These are phyloP conservation scores for Termitomyces sp. DNA, from an alignment of 768 basidiomycete genomes.

Conservation along the genomic window DNA sequence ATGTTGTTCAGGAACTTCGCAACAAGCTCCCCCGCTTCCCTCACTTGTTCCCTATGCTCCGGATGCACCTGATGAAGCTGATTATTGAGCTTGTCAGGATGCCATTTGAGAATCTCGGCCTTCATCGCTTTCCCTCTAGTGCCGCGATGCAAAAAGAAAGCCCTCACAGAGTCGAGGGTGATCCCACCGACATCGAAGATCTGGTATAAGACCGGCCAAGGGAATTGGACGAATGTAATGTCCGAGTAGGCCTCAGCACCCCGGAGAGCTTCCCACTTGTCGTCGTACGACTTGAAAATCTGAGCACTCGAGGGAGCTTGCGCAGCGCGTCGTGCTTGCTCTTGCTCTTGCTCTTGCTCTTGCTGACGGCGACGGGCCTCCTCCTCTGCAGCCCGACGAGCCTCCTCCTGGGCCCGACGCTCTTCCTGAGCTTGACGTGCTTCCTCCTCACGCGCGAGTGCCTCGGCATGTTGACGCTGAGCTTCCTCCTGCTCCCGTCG, in stretches of 20 bases:
- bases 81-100: slow-evolving; percentile 51
- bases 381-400: slow-evolving; percentile 3
- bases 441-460: slow-evolving; percentile 3
- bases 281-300: slow-evolving; percentile 14
- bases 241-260: background rate
- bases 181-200: slow-evolving; percentile 27
- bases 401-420: background rate
- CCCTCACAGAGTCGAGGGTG: slow-evolving; percentile 27
- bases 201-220: slow-evolving; percentile 11
- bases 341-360: slow-evolving; percentile 7
- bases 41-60: slow-evolving; percentile 29
- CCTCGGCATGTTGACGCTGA: slow-evolving; percentile 4
- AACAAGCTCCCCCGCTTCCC: slow-evolving; percentile 35
- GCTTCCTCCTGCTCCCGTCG: slow-evolving; percentile 7
- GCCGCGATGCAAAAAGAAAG: slow-evolving; percentile 39
- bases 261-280: slow-evolving; percentile 13
- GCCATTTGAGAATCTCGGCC: slow-evolving; percentile 49
- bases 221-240: slow-evolving; percentile 7
- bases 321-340: slow-evolving; percentile 3
- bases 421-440: slow-evolving; percentile 3
- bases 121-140: slow-evolving; percentile 33
- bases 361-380: slow-evolving; percentile 2
- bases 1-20: slow-evolving; percentile 35
- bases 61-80: slow-evolving; percentile 31
- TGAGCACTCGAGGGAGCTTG: background rate